Percentiles rank a stretch among this genome's conserved stretches.
phyloP scores from a whole-genome alignment of 2,329 filamentous ascomycete genomes.

The Scedosporium apiospermum region DNA sequence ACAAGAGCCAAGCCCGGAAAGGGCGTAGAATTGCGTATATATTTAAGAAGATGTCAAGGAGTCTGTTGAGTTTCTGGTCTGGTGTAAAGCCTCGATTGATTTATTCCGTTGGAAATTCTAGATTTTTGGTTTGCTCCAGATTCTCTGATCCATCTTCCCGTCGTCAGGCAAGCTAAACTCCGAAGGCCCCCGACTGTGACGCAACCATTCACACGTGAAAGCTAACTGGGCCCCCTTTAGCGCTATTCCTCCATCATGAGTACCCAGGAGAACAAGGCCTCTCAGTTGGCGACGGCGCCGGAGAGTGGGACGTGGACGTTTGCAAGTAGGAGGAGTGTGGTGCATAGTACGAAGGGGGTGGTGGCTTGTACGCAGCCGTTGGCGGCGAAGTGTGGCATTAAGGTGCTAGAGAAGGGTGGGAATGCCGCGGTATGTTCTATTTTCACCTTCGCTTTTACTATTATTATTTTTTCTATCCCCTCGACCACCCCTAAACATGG shows the following conservation, averaged over 20 bases:
- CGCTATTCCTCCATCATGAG: not conserved
- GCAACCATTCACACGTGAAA: too few relatives aligned
- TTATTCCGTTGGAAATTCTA: too few relatives aligned
- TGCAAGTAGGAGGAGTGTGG: constrained; percentile 60
- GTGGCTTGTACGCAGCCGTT: constrained; percentile 85
- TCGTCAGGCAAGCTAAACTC: too few relatives aligned
- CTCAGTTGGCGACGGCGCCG: not conserved
- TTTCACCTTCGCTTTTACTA: not conserved
- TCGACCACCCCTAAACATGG: not conserved
- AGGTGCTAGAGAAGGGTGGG: constrained; percentile 75
- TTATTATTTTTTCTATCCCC: constrained; percentile 6
- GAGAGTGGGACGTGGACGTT: constrained; percentile 3
- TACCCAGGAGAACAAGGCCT: not conserved
- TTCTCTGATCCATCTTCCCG: too few relatives aligned
- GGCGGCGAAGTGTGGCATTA: constrained; percentile 78
- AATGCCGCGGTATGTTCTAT: constrained; percentile 71
- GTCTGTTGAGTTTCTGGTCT: too few relatives aligned
- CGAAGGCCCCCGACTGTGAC: too few relatives aligned
- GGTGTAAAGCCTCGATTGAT: too few relatives aligned
- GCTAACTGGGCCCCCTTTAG: not conserved
- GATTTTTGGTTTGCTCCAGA: too few relatives aligned
- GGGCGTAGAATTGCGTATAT: too few relatives aligned
- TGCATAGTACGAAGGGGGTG: constrained; percentile 88
- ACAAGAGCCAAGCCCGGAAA: too few relatives aligned
- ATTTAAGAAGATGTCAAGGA: too few relatives aligned